These are phyloP conservation scores for Phytopythium helicoides DNA, from an alignment of 352 stramenopile genomes.

Conservation along the genomic window DNA sequence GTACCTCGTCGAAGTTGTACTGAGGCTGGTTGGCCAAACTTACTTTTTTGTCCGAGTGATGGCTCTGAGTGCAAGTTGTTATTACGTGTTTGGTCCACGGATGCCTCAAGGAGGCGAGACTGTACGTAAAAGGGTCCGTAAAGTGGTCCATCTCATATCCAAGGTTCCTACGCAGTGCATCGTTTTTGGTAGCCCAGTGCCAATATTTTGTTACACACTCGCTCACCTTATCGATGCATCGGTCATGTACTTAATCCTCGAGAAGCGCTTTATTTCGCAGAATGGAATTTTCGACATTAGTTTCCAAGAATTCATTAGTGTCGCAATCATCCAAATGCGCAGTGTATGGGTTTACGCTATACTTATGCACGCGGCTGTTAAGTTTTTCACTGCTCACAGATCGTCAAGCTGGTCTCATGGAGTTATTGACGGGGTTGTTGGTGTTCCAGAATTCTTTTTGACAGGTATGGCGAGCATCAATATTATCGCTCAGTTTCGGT, in stretches of 20 bases:
- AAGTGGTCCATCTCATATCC: conserved; percentile 26
- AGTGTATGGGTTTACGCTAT: conserved; percentile 42
- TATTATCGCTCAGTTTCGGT: conserved; percentile 29
- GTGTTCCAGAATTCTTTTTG: conserved; percentile 31
- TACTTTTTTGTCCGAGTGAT: conserved; percentile 37
- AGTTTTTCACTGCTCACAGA: no score
- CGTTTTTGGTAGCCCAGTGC: conserved; percentile 43
- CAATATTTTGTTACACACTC: conserved; percentile 36
- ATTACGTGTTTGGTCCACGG: conserved; percentile 15
- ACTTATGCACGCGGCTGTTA: conserved; percentile 19
- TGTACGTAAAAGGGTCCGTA: conserved; percentile 3
- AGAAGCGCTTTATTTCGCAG: conserved; percentile 26
- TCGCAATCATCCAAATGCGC: conserved; percentile 41
- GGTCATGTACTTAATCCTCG: conserved; percentile 31
- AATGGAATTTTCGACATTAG: conserved; percentile 25
- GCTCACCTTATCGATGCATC: conserved; percentile 45
- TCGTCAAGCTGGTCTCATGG: conserved; percentile 5
- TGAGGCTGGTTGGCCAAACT: conserved; percentile 28
- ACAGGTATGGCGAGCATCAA: conserved; percentile 28
- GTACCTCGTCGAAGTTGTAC: conserved; percentile 21
- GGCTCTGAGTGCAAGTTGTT: conserved; percentile 26
- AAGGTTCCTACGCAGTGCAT: conserved; percentile 45
- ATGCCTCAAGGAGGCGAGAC: background rate
- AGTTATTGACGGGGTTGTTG: conserved; percentile 17
- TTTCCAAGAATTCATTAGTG: conserved; percentile 20